These are phyloP conservation scores for Adansonia gregorii DNA, from an alignment of 441 rosid genomes.

Conservation along the genomic window DNA sequence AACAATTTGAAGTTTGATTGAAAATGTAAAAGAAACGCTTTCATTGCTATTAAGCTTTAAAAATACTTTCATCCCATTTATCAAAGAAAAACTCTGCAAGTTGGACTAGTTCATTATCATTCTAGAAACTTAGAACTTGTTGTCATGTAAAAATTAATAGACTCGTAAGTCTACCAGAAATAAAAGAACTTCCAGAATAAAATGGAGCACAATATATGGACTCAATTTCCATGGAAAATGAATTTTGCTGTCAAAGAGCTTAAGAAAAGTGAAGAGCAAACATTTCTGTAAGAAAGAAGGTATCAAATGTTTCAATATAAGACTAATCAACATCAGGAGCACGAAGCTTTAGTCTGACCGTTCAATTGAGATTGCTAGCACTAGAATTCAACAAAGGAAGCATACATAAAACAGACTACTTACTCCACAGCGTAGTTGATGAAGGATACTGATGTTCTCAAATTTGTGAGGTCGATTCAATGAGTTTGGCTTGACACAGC, in stretches of 20 bases:
- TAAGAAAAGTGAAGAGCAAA: neutral
- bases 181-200: constrained; percentile 13
- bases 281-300: neutral
- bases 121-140: neutral
- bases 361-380: neutral
- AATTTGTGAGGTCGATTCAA: constrained; percentile 85
- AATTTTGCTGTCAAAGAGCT: neutral
- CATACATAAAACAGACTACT: constrained; percentile 39
- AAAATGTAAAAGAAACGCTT: neutral
- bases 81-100: constrained; percentile 15
- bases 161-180: constrained; percentile 1
- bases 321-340: neutral
- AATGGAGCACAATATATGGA: neutral
- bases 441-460: constrained; percentile 82
- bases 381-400: neutral
- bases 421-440: constrained; percentile 98
- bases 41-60: neutral
- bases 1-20: constrained; percentile 1
- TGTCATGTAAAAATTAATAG: constrained; percentile 5
- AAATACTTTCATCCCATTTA: constrained; percentile 8
- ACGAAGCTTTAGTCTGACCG: neutral
- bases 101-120: too few species aligned
- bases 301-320: constrained; percentile 2
- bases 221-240: constrained; percentile 2
- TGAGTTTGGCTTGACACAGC: constrained; percentile 98